phyloP scores from a whole-genome alignment of 768 basidiomycete species.

The Lactifluus hygrophoroides region DNA sequence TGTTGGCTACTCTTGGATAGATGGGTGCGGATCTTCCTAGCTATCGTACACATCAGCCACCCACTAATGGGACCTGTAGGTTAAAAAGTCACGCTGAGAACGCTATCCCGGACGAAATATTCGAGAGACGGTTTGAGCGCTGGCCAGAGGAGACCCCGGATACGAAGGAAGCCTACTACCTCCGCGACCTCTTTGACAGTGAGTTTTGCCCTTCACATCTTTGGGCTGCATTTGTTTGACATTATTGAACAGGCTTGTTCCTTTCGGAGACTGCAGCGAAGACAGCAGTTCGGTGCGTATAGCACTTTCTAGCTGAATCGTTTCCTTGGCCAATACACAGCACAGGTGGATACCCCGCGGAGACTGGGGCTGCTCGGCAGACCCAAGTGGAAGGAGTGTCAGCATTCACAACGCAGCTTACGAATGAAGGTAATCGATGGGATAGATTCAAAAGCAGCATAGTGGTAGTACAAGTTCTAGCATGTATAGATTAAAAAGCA shows the following conservation, averaged over 20 bases:
- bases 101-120: conserved; percentile 72
- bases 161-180: conserved; percentile 94
- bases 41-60: not conserved
- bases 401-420: conserved; percentile 95
- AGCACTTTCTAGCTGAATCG: not conserved
- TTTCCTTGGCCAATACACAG: not conserved
- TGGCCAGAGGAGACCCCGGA: conserved; percentile 80
- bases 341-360: conserved; percentile 85
- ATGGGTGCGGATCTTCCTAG: conserved; percentile 47
- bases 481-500: conserved; percentile 24
- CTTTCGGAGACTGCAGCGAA: conserved; percentile 75
- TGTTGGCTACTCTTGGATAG: conserved; percentile 98
- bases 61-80: conserved; percentile 30
- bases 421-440: conserved; percentile 17
- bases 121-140: conserved; percentile 60
- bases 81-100: conserved; percentile 83
- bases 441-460: conserved; percentile 20
- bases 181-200: conserved; percentile 89
- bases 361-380: conserved; percentile 93
- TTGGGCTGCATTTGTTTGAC: not conserved
- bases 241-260: conserved; percentile 51
- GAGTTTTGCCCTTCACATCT: conserved; percentile 17
- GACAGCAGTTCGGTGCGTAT: conserved; percentile 80
- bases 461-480: conserved; percentile 29
- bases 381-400: conserved; percentile 93